These are phyloP conservation scores for Smallanthus sonchifolius DNA, from an alignment of 129 eudicot species.

Conservation along the genomic window DNA sequence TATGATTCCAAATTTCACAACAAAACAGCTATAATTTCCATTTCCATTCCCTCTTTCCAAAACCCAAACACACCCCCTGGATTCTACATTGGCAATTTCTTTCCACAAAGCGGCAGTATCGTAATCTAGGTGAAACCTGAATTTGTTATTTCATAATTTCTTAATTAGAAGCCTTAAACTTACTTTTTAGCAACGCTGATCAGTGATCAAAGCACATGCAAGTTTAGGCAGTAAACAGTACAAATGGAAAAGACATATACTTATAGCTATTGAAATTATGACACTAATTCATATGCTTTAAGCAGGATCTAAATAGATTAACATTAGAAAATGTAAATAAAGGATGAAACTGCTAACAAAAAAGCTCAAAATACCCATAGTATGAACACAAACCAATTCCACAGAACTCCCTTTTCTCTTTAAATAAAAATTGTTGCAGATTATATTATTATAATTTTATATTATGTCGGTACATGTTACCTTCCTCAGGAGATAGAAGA, in stretches of 20 bases:
- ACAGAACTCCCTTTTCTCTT: background rate
- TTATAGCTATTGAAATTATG: background rate
- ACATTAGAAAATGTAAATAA: background rate
- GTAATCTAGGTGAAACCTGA: background rate
- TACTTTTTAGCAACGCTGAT: background rate
- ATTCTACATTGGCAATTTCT: background rate
- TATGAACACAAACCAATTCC: background rate
- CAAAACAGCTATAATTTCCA: background rate
- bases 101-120: background rate
- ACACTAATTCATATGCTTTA: constrained; percentile 2
- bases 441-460: background rate
- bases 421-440: background rate
- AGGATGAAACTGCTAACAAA: background rate
- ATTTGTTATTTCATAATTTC: background rate
- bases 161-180: background rate
- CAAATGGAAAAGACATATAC: background rate
- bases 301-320: background rate
- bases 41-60: background rate
- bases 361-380: background rate
- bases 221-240: background rate
- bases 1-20: background rate
- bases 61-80: background rate
- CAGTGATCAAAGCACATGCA: background rate
- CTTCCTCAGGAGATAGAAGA: constrained; percentile 59
- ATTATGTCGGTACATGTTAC: background rate